Base-by-base conservation (phyloP, 2,329 filamentous ascomycete species). In the Botrytis galanthina region DNA sequence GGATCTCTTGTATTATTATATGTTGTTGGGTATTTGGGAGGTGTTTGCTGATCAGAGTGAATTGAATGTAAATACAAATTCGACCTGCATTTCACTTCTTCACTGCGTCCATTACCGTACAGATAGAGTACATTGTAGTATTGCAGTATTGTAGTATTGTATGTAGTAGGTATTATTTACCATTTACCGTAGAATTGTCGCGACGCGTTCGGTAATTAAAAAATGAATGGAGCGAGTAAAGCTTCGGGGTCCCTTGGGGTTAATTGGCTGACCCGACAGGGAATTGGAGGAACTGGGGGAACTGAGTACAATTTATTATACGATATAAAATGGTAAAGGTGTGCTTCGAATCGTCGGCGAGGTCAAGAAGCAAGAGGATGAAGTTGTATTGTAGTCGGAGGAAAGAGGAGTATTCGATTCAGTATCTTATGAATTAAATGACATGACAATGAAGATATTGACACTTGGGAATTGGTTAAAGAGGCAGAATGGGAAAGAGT, bases 171-270 rank as follows among this genome's bases (percentile, higher is more conserved):
- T n/a, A 18, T 22, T n/a, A n/a, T 26, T 5, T 26, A 61, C 59
- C 32, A 39, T 26, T n/a, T 14, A 37, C 59, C 59, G 32, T 64
- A 39, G 69, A 51, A 51, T 20, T 35, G 37, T 73, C 73, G 76
- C 75, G 76, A 76, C 75, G 73, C 74, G 75, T 73, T 74, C 74
- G 64, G 54, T 73, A 73, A 73, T 59, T 73, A 46, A 69, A 69
- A 18, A 60, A 46, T 59, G 48, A 57, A 42, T 10, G n/a, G n/a
- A 62, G 14, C 51, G 22, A 57, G 39, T 37, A 61, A 57, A 66
- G 70, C 42, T 18, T 59, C 29, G 18, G 20, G 37, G 37, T 18
- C 51, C n/a, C 51, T 57, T 16, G 51, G 51, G 51, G 48, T 51
- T 54, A n/a, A 14, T 18, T 54, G 66, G 42, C 32, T 63, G 54